Base-by-base conservation (phyloP, 768 basidiomycete species). In the Thelephora ganbajun region DNA sequence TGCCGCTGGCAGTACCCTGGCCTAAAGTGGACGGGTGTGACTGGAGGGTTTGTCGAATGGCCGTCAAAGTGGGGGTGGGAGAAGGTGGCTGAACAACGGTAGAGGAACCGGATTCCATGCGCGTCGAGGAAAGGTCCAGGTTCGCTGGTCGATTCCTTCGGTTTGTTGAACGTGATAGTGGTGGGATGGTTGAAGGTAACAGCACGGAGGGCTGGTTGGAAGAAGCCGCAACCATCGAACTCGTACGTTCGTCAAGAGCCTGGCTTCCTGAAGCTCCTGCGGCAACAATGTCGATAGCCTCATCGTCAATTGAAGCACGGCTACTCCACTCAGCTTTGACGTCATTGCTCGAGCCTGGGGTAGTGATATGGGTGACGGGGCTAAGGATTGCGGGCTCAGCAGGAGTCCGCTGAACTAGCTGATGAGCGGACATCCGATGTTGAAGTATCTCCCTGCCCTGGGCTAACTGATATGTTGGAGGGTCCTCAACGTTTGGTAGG, bases 191-290 rank as follows among this genome's bases (percentile, higher is more conserved):
- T 48, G 41, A 53, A 49, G 48, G 19, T 13, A 43, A 11, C 47
- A 43, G 35, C 12, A 7, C n/a, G 9, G 50, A 9, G 26, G 7
- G 33, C 42, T 4, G 43, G 60, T 55, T 45, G 6, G 61, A 55
- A 35, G 62, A 51, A 26, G 63, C 63, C 6, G 68, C 63, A 2
- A 68, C 68, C 52, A 63, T 59, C 11, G 74, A 69, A 58, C 87
- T 89, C 0, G 87, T 91, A 22, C 87, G 76, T 61, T 91, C 87
- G 56, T 91, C 87, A 44, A 90, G 59, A 12, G 80, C 79, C 57
- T 82, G 83, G 55, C 84, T 82, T 6, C 88, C 87, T 50, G 83
- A 85, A 12, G 84, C 70, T 11, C 79, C 87, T 14, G 88, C 86
- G 0, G 88, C 83, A 30, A 89, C 75, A 36, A 85, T 66, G 55